Percentiles rank a stretch among this genome's conserved stretches.
These are phyloP conservation scores for Metschnikowia corniflorae DNA, from an alignment of 805 yeast species.

Conservation along the genomic window DNA sequence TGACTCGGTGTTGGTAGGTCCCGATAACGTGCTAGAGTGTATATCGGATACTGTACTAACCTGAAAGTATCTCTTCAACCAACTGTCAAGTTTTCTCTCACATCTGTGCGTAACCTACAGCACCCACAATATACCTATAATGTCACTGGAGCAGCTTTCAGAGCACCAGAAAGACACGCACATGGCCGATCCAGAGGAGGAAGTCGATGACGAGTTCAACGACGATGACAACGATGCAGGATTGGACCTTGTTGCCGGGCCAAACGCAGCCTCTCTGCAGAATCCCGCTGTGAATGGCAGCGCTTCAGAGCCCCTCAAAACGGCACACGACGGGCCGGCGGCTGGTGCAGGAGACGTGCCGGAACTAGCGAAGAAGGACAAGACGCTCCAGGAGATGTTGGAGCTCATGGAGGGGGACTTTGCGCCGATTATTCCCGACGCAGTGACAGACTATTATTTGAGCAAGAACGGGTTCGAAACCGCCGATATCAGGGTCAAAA, in stretches of 20 bases:
- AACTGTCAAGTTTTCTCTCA: no score
- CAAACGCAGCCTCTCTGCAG: neutral
- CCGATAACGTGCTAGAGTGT: no score
- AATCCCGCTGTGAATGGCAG: neutral
- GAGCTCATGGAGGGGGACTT: constrained; percentile 84
- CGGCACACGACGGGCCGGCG: neutral
- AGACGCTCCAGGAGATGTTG: constrained; percentile 77
- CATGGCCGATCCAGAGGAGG: constrained; percentile 14
- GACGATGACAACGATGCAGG: constrained; percentile 17
- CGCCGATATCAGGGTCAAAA: constrained; percentile 65
- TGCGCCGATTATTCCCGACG: constrained; percentile 95
- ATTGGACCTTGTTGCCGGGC: constrained; percentile 4
- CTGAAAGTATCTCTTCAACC: no score
- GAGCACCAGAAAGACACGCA: constrained; percentile 3
- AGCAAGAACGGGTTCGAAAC: constrained; percentile 83
- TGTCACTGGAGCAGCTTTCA: constrained; percentile 1
- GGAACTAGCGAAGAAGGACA: constrained; percentile 71
- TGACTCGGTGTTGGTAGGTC: no score
- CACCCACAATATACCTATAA: no score
- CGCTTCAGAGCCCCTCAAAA: neutral
- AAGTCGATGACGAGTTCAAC: constrained; percentile 25
- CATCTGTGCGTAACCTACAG: neutral
- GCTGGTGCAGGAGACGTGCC: constrained; percentile 42
- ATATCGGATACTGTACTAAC: no score
- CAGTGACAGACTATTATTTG: constrained; percentile 89